Evolutionary conservation across 2,329 filamentous ascomycete species (phyloP).

Genomic region (Cordyceps militaris): DNA sequence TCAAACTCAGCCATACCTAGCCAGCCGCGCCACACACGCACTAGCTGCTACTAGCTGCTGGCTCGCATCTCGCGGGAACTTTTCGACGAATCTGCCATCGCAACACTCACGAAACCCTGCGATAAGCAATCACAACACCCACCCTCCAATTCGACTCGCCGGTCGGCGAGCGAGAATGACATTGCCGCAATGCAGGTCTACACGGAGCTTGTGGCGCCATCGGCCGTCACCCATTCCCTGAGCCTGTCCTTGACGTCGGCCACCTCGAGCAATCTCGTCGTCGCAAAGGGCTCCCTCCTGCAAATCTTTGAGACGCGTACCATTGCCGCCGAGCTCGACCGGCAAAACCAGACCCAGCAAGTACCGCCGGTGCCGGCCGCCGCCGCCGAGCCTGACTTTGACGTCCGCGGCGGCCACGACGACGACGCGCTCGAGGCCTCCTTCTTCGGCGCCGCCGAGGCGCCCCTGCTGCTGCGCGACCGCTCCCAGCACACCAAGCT

Average conservation of each 20-base stretch:
- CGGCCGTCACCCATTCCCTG: conserved; percentile 85
- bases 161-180: conserved; percentile 27
- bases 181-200: conserved; percentile 80
- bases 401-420: conserved; percentile 46
- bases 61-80: background rate
- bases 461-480: conserved; percentile 54
- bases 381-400: conserved; percentile 32
- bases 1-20: background rate
- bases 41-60: background rate
- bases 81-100: background rate
- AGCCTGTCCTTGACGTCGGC: conserved; percentile 69
- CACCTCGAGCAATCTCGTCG: conserved; percentile 73
- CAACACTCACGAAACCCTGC: background rate
- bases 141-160: conserved; percentile 16
- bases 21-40: background rate
- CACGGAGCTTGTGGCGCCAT: conserved; percentile 88
- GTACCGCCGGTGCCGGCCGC: conserved; percentile 31
- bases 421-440: conserved; percentile 60
- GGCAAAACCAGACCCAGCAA: conserved; percentile 31
- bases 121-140: background rate
- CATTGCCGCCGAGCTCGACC: conserved; percentile 56
- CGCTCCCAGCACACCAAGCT: conserved; percentile 66
- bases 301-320: conserved; percentile 78
- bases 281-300: conserved; percentile 87
- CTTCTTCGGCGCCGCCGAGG: conserved; percentile 58